phyloP scores from a whole-genome alignment of 805 yeast genomes.

The Wickerhamiella bombiphila region DNA sequence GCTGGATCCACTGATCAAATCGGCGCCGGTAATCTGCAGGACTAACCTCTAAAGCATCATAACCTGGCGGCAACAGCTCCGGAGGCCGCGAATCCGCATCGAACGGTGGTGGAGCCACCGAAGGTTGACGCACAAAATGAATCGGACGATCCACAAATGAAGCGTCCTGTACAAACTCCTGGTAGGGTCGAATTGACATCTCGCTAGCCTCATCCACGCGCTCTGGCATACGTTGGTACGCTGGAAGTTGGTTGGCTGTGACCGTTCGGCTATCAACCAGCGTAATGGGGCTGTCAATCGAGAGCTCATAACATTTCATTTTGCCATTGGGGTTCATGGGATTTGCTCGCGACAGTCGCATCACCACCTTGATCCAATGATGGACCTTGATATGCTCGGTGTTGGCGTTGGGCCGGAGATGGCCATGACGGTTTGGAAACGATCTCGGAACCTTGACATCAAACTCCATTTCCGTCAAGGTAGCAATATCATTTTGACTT shows the following conservation, averaged over 20 bases:
- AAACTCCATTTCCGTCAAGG: slow-evolving; percentile 63
- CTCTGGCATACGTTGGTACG: slow-evolving; percentile 16
- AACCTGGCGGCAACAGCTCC: slow-evolving; percentile 21
- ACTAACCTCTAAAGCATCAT: slow-evolving; percentile 10
- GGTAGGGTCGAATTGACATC: slow-evolving; percentile 11
- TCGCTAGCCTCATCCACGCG: slow-evolving; percentile 5
- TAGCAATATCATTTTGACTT: slow-evolving; percentile 16
- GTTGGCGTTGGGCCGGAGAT: slow-evolving; percentile 74
- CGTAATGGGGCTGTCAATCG: slow-evolving; percentile 89
- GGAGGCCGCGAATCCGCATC: slow-evolving; percentile 31
- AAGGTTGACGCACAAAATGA: slow-evolving; percentile 38
- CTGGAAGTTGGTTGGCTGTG: slow-evolving; percentile 26
- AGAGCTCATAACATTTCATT: slow-evolving; percentile 83
- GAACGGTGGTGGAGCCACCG: slow-evolving; percentile 52
- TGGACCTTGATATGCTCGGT: slow-evolving; percentile 68
- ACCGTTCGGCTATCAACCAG: slow-evolving; percentile 49
- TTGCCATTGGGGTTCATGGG: slow-evolving; percentile 31
- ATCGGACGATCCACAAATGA: slow-evolving; percentile 30
- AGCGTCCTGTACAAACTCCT: slow-evolving; percentile 14
- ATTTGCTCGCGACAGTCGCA: slow-evolving; percentile 60
- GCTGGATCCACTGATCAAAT: slow-evolving; percentile 11
- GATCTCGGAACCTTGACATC: slow-evolving; percentile 71
- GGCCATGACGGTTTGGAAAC: slow-evolving; percentile 37
- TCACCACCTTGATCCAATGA: slow-evolving; percentile 88
- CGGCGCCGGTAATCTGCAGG: slow-evolving; percentile 13